Base-by-base conservation (phyloP, 208 protist genomes). In the Endotrypanum monterogeii region DNA sequence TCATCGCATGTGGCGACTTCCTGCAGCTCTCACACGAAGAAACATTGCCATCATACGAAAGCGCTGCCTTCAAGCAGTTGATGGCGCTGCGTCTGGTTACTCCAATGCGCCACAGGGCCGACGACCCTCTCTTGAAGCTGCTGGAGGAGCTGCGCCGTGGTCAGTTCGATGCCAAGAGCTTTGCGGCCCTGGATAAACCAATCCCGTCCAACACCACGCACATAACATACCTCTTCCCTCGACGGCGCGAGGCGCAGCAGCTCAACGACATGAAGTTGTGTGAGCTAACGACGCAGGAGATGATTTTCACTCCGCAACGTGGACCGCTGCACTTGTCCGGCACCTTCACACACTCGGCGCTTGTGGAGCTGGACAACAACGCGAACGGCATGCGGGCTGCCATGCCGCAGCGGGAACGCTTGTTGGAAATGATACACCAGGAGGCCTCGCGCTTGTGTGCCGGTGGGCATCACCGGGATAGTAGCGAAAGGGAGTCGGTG, bases 1-100 rank as follows among this genome's bases (percentile, higher is more conserved):
- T 98, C 18, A 94, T 98, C 66, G 72, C 89, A 3, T 97, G 92
- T 72, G 96, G 96, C 2, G 96, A 98, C 77, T 98, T 98, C 79
- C 60, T 98, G 63, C 94, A 98, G 87, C 89, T 98, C 8, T 88
- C 89, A 4, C 87, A 71, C 28, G 68, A 78, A 4, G 72, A 84
- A 5, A 60, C 78, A 14, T 75, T 84, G 35, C 91, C 89, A 3
- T 81, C 79, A 30, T 97, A 92, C 83, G 51, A 83, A 71, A 89
- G 83, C 56, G 75, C 55, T 0, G 82, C 82, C 11, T 95, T 97
- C 63, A 28, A 74, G 41, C 67, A 88, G 55, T 72, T 97, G 35
- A 63, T 95, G 30, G 50, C 80, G 51, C 66, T 95, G 41, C 77
- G 84, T 20, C 77, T 97, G 1, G 83, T 91, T 39, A 95, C 93